Percentiles rank a stretch among this genome's conserved stretches.
phyloP scores from a whole-genome alignment of 441 rosid genomes.

The Populus tomentosa region DNA sequence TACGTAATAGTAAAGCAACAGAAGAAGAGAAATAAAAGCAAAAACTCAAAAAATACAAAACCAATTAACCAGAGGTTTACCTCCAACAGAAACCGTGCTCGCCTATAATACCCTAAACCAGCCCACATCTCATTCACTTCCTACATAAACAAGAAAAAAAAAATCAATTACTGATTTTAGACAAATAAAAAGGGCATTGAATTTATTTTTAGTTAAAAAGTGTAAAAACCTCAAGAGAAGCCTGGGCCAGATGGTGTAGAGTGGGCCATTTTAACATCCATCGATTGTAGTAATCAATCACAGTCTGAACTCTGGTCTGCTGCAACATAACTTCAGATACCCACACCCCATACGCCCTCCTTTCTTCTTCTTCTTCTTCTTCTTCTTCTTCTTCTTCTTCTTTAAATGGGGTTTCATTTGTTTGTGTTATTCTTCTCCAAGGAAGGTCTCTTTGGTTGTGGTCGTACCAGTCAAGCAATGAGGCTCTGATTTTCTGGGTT shows the following conservation, averaged over 20 bases:
- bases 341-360: conserved; percentile 85
- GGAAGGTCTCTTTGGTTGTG: conserved; percentile 64
- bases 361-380: conserved; percentile 35
- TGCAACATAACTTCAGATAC: conserved; percentile 96
- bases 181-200: background rate
- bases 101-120: conserved; percentile 85
- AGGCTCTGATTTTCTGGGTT: conserved; percentile 40
- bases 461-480: conserved; percentile 72
- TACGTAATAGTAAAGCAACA: background rate
- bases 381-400: conserved; percentile 14
- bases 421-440: conserved; percentile 44
- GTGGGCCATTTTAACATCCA: conserved; percentile 96
- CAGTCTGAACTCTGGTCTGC: conserved; percentile 93
- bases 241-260: conserved; percentile 58
- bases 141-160: conserved; percentile 30
- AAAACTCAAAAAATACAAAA: background rate
- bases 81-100: conserved; percentile 88
- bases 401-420: background rate
- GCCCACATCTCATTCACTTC: conserved; percentile 99
- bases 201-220: background rate
- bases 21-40: background rate
- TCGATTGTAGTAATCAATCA: conserved; percentile 72
- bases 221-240: conserved; percentile 74
- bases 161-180: background rate
- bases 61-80: conserved; percentile 29